Evolutionary conservation across 345 rosid species (phyloP).

Genomic region (Lepidium africanum): DNA sequence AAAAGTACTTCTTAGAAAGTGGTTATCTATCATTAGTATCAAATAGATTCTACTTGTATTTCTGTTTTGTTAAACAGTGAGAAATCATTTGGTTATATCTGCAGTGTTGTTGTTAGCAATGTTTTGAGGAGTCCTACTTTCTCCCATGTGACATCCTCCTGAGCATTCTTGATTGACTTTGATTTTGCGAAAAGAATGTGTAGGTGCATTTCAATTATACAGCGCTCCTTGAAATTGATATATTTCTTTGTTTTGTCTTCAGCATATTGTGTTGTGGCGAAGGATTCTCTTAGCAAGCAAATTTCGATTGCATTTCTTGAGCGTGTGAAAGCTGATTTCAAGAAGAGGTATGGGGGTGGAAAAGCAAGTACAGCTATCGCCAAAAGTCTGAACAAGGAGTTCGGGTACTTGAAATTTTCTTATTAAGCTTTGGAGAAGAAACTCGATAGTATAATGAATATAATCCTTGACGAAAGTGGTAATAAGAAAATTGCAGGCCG

Average conservation of each 20-base stretch:
- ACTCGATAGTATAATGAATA: background rate
- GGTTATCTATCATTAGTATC: background rate
- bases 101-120: background rate
- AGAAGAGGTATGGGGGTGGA: conserved; percentile 88
- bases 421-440: too few species aligned
- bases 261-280: conserved; percentile 97
- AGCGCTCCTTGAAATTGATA: conserved; percentile 1
- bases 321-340: conserved; percentile 89
- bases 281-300: conserved; percentile 85
- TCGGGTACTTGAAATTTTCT: conserved; percentile 47
- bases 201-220: background rate
- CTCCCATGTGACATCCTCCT: background rate
- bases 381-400: conserved; percentile 91
- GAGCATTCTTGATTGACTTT: background rate
- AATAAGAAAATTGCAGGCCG: conserved; percentile 44
- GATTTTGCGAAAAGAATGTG: background rate
- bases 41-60: background rate
- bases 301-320: conserved; percentile 88
- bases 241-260: conserved; percentile 15
- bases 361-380: conserved; percentile 90
- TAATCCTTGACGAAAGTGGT: background rate
- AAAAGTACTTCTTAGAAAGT: background rate
- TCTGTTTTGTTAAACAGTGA: background rate
- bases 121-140: background rate
- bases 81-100: background rate